Evolutionary conservation across 768 basidiomycete species (phyloP).

Genomic region (Russula griseocarnosa): DNA sequence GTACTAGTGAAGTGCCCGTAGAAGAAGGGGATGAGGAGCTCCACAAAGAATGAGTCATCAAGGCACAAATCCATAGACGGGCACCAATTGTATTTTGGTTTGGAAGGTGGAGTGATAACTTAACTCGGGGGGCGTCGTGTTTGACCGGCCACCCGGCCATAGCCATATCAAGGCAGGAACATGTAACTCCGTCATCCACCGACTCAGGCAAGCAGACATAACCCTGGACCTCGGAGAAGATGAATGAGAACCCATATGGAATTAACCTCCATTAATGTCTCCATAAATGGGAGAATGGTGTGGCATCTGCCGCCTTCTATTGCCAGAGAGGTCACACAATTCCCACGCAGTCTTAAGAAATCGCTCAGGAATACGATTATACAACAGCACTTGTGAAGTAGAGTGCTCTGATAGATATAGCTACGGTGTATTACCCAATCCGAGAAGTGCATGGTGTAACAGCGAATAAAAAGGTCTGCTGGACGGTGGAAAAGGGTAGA

Average conservation of each 20-base stretch:
- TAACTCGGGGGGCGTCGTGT: not conserved
- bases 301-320: constrained; percentile 1
- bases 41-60: not conserved
- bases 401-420: constrained; percentile 17
- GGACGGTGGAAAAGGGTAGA: not conserved
- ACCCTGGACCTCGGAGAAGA: not conserved
- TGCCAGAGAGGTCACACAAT: not conserved
- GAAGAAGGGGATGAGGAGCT: not conserved
- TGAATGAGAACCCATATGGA: not conserved
- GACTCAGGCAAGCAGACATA: not conserved
- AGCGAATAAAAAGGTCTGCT: constrained; percentile 2
- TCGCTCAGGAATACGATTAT: not conserved
- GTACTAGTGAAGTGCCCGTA: no score
- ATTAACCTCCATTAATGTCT: not conserved
- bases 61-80: not conserved
- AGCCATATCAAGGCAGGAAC: not conserved
- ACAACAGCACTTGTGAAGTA: constrained; percentile 13
- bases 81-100: not conserved
- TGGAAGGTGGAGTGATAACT: not conserved
- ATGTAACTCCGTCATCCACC: not conserved
- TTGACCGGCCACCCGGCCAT: not conserved
- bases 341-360: not conserved
- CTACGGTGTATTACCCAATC: not conserved
- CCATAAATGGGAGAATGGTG: not conserved
- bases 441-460: constrained; percentile 9